Evolutionary conservation across 2,329 filamentous ascomycete genomes (phyloP).

Genomic region (Metarhizium guizhouense): DNA sequence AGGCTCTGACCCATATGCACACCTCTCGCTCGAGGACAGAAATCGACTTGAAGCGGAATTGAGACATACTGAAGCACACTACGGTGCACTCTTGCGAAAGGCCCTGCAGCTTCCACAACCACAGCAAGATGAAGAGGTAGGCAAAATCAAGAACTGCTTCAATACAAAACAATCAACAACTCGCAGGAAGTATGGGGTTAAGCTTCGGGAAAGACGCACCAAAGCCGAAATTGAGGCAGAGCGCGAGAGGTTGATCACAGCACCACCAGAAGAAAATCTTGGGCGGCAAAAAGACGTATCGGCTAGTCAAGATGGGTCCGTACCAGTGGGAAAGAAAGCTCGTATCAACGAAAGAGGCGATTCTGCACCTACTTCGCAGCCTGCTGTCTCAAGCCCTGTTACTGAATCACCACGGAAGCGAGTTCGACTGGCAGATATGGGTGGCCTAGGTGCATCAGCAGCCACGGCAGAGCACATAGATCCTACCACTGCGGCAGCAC

Average conservation of each 20-base stretch:
- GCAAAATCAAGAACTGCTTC: constrained; percentile 41
- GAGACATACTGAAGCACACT: constrained; percentile 23
- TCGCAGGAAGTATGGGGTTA: constrained; percentile 49
- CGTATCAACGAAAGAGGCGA: constrained; percentile 9
- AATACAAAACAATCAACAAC: constrained; percentile 48
- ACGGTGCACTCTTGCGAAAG: constrained; percentile 31
- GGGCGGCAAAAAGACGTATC: background rate
- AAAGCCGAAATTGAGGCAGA: constrained; percentile 35
- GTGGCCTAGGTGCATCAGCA: constrained; percentile 24
- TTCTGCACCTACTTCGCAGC: background rate
- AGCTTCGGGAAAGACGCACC: constrained; percentile 39
- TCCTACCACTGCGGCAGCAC: constrained; percentile 17
- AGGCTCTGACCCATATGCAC: constrained; percentile 31
- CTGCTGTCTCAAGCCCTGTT: background rate
- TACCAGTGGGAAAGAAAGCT: constrained; percentile 15
- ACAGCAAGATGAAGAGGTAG: constrained; percentile 23
- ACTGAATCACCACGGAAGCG: constrained; percentile 11
- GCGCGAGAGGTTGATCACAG: constrained; percentile 26
- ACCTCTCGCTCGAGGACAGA: constrained; percentile 26
- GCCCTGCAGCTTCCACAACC: constrained; percentile 29
- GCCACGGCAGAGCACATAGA: constrained; percentile 28
- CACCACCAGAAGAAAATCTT: background rate
- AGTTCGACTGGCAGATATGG: constrained; percentile 23
- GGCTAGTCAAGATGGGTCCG: background rate
- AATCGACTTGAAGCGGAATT: constrained; percentile 19